Percentiles rank a stretch among this genome's conserved stretches.
Conservation (phyloP, 371 early-diverging fungal genomes). For the Racocetra persica region DNA sequence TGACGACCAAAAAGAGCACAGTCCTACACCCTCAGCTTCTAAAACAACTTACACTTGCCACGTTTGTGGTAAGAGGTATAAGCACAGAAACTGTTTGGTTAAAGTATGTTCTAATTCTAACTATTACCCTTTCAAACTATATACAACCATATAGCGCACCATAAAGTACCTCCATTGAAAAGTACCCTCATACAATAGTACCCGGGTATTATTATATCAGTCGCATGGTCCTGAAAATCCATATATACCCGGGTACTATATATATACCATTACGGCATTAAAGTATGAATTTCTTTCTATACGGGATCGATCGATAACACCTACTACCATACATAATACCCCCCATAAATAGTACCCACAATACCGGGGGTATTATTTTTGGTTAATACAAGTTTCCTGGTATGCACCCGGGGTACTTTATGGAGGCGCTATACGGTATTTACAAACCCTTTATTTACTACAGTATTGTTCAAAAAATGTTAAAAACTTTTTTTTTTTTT, state of each 20-base stretch:
- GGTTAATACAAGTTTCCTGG: no score
- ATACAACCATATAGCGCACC: no score
- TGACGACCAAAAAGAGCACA: slow-evolving; percentile 35
- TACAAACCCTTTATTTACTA: no score
- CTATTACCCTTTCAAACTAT: no score
- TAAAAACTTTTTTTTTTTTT: no score
- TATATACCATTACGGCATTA: neutral
- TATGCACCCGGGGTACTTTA: no score
- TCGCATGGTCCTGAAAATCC: neutral
- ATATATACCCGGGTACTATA: neutral
- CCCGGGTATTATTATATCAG: neutral
- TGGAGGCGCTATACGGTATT: no score
- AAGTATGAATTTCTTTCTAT: neutral
- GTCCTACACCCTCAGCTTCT: slow-evolving; percentile 34
- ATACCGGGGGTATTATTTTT: no score
- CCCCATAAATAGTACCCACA: no score
- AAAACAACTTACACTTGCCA: slow-evolving; percentile 52
- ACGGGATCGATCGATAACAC: neutral
- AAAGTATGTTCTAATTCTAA: slow-evolving; percentile 45
- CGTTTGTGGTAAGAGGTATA: slow-evolving; percentile 60
- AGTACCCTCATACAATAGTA: neutral
- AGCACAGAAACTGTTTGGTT: slow-evolving; percentile 60
- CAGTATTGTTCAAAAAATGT: no score
- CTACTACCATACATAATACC: no score
- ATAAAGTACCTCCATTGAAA: no score